Base-by-base conservation (phyloP, 2,329 filamentous ascomycete genomes). In the Aotearoamyces nothofagi region DNA sequence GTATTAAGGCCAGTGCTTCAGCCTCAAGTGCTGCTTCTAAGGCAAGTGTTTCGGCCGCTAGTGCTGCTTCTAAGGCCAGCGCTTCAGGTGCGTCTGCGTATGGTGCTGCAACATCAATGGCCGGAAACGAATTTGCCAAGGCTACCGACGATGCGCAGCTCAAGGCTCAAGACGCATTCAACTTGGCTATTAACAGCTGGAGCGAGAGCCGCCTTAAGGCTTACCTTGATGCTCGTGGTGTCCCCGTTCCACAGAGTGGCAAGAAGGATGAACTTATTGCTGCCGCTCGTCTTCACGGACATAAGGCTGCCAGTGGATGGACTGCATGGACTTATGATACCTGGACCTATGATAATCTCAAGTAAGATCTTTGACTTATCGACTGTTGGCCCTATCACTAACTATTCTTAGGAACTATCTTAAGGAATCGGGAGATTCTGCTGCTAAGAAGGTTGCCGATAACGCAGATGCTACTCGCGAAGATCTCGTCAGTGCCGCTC, bases 321-420 rank as follows among this genome's bases (percentile, higher is more conserved):
- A 76, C 59, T 34, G 69, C 75, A 3, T 86, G 80, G 78, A 82
- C 74, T 10, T 84, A 83, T 48, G 78, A 86, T 40, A 81, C 82
- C 36, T 73, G 78, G 53, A 78, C 70, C 22, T 61, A 65, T 29
- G 74, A 82, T 3, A 78, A 80, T 44, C 53, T 87, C 26, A 75
- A 72, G 60, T 63, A 52, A 46, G 56, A 39, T 10, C 9, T 12
- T 5, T n/a, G 8, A 17, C 22, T 8, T 9, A 20, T 22, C 13
- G 9, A 17, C 9, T 10, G n/a, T n/a, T 19, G 13, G 5, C 15
- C 28, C 22, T 33, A n/a, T 22, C 15, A 11, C 26, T 4, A 10
- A 16, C 25, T 34, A 12, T 22, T 15, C 5, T 10, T 25, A 36
- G 29, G 46, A 49, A 56, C 2, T 72, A 71, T 34, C 56, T 76